Conservation (phyloP, 2,329 filamentous ascomycete genomes). For the Aspergillus spinulosporus region DNA sequence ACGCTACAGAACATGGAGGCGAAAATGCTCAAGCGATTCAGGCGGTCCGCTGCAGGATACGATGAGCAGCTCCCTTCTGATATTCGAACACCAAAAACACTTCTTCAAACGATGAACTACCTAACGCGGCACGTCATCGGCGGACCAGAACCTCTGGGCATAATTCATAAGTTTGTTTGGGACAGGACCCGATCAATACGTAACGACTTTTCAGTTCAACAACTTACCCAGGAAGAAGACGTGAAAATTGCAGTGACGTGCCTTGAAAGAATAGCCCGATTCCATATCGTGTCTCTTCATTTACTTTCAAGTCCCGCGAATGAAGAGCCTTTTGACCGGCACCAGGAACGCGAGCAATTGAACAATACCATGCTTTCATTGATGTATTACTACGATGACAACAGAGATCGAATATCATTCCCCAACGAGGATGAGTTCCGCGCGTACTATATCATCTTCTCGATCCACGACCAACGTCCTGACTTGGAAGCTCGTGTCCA, state of each 20-base stretch:
- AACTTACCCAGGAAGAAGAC: slow-evolving; percentile 57
- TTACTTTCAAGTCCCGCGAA: slow-evolving; percentile 55
- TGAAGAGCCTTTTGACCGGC: slow-evolving; percentile 55
- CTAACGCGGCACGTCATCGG: slow-evolving; percentile 52
- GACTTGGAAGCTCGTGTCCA: slow-evolving; percentile 61
- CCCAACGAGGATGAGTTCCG: slow-evolving; percentile 63
- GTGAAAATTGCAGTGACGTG: slow-evolving; percentile 60
- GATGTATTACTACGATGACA: slow-evolving; percentile 62
- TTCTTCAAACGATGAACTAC: slow-evolving; percentile 51
- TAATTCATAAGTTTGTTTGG: slow-evolving; percentile 65
- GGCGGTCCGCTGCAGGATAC: slow-evolving; percentile 62
- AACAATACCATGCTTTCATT: slow-evolving; percentile 63
- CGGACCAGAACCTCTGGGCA: slow-evolving; percentile 50
- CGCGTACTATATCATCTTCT: slow-evolving; percentile 62
- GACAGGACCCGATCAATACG: slow-evolving; percentile 64
- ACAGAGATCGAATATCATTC: slow-evolving; percentile 50
- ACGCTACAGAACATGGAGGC: slow-evolving; percentile 36
- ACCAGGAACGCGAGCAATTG: slow-evolving; percentile 65
- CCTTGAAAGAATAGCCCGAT: slow-evolving; percentile 63
- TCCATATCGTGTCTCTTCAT: slow-evolving; percentile 64
- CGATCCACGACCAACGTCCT: slow-evolving; percentile 53
- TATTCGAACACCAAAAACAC: slow-evolving; percentile 57
- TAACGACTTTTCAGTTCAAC: slow-evolving; percentile 66
- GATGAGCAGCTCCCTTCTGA: slow-evolving; percentile 65
- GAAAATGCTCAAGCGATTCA: slow-evolving; percentile 64